Evolutionary conservation across 2,329 filamentous ascomycete species (phyloP), one percentile per base, ranked within the genome.

Genomic region (Exophiala calicioides): DNA sequence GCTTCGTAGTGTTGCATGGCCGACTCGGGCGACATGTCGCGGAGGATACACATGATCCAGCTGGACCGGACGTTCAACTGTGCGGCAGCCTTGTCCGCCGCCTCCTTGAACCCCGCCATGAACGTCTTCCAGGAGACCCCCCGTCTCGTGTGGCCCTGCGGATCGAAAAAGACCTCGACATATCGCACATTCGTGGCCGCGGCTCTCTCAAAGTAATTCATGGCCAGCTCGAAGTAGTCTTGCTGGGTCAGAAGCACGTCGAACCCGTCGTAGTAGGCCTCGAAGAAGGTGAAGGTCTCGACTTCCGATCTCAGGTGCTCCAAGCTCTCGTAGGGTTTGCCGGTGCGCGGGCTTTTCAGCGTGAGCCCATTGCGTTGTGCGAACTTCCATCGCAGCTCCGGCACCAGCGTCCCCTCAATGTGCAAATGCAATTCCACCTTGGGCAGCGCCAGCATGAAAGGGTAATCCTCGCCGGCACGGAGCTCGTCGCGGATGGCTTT

Each of bases 371-470:
- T 74, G 15, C 66, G 65, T 20, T 65, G 62, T 2, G 71, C 62
- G 7, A 74, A 61, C 20, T 65, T 64, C 70, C 69, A 74, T 40
- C 66, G 63, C 2, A 74, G 59, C 13, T 63, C 56, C 0, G 71
- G 67, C 1, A 62, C 66, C n/a, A 74, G 57, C 1, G 68, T 72
- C 5, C 72, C 72, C 60, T 75, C 72, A 40, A 75, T 72, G 57
- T 75, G 71, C 19, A 75, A 46, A 50, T 75, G 72, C 5, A 74
- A 66, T 52, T 75, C 72, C 13, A 72, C 65, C 44, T 74, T 74
- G 4, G 72, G 71, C 1, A 73, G 57, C 1, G 53, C 38, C 1
- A 57, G 47, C 27, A 71, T 65, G 47, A 69, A 69, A 10, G 69
- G 27, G 23, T 35, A 34, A 27, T 44, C 40, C 2, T 30, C 40